Base-by-base conservation (phyloP, 2,329 filamentous ascomycete species). In the Alternaria atra region DNA sequence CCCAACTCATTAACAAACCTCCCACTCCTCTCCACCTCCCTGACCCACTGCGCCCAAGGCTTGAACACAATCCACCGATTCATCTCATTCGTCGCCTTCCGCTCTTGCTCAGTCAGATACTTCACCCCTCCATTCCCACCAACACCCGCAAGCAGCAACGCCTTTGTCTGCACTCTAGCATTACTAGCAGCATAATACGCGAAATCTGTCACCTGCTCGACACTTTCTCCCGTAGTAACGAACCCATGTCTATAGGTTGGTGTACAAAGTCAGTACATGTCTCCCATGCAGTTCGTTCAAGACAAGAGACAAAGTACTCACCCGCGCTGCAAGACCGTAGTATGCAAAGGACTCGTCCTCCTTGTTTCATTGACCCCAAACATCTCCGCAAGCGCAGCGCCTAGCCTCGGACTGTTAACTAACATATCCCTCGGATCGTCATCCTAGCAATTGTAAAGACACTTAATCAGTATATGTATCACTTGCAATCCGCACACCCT, bases 21-120 rank as follows among this genome's bases (percentile, higher is more conserved):
- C 13, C 60, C 60, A 51, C 67, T 69, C 25, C 67, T 52, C 52
- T 73, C 68, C 17, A 79, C 76, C 65, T 82, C 79, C 27, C 63
- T 68, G 27, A 75, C 73, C 79, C 79, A 81, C 55, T 79, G 61
- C 43, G 63, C 59, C 79, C 80, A 82, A 29, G 79, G 73, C 68
- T 79, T 74, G 27, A 69, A 74, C 37, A 70, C 66, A 48, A 70
- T 70, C 54, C 71, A 72, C 35, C 65, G 46, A 40, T 74, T 77
- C 63, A 73, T 73, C 23, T 75, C 70, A 72, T 68, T 73, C 7
- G 73, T 67, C 65, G 78, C 79, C 43, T 65, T 73, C 13, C 61
- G 60, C 64, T 82, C 79, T 35, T 73, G 63, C 4, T 68, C 68
- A 53, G 59, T 75, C 69, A 66, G 65, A 76, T 55, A 74, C 65